These are phyloP conservation scores for Debaryomyces sp. DNA, from an alignment of 1,139 yeast species.

Conservation along the genomic window DNA sequence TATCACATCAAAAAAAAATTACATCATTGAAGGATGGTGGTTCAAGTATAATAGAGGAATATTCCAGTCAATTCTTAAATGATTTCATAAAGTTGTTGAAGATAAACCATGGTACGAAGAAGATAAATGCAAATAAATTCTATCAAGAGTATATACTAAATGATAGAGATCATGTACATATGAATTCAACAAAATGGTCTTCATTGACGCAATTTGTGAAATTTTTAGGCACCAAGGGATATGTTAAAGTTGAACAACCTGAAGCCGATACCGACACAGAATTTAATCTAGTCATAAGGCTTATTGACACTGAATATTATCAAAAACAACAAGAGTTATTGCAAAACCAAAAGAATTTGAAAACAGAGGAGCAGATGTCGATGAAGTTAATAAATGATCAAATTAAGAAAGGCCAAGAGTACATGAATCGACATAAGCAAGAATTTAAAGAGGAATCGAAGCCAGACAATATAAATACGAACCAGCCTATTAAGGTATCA, in stretches of 20 bases:
- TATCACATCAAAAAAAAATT: conserved; percentile 58
- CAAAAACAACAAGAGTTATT: conserved; percentile 11
- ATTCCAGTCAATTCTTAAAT: conserved; percentile 58
- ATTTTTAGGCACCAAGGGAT: conserved; percentile 59
- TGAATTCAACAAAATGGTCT: conserved; percentile 86
- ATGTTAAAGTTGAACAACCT: conserved; percentile 52
- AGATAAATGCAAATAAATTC: conserved; percentile 77
- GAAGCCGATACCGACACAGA: conserved; percentile 46
- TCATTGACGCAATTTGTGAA: conserved; percentile 73
- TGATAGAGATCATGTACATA: conserved; percentile 81
- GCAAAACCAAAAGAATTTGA: conserved; percentile 26
- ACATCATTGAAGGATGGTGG: conserved; percentile 43
- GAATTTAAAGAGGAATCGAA: conserved; percentile 11
- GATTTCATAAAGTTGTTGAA: conserved; percentile 69
- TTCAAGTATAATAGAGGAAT: conserved; percentile 54
- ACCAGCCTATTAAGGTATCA: conserved; percentile 13
- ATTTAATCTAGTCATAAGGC: conserved; percentile 37
- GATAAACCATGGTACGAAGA: conserved; percentile 79
- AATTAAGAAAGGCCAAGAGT: conserved; percentile 46
- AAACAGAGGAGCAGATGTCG: conserved; percentile 40
- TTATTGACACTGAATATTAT: conserved; percentile 27
- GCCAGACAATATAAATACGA: neutral
- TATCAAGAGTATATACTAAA: conserved; percentile 83
- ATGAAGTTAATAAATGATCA: conserved; percentile 53
- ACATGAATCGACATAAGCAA: conserved; percentile 16